Percentiles rank a stretch among this genome's conserved stretches.
phyloP scores from a whole-genome alignment of 371 early-diverging fungal species.

The Mortierella sp. region DNA sequence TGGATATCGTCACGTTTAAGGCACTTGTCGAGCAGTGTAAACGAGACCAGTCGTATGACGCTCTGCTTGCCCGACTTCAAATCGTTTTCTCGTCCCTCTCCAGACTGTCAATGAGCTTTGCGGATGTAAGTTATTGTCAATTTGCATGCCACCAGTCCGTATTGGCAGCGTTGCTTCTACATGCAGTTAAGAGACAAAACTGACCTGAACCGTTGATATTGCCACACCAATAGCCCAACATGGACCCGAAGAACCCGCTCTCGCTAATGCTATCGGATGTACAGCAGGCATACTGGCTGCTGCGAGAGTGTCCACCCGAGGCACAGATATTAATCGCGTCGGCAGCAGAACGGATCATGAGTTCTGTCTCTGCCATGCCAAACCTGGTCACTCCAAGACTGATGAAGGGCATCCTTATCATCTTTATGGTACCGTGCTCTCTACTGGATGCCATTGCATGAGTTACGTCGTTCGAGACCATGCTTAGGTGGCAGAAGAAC shows the following conservation, averaged over 20 bases:
- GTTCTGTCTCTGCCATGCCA: slow-evolving; percentile 47
- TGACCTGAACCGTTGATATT: neutral
- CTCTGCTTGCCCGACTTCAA: slow-evolving; percentile 39
- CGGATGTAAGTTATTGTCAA: slow-evolving; percentile 30
- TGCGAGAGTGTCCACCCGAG: slow-evolving; percentile 50
- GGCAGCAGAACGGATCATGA: slow-evolving; percentile 57
- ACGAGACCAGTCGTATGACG: slow-evolving; percentile 32
- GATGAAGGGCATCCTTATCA: slow-evolving; percentile 56
- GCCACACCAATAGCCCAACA: slow-evolving; percentile 23
- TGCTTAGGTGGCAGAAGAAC: too few relatives aligned
- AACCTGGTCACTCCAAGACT: slow-evolving; percentile 50
- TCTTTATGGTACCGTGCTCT: slow-evolving; percentile 48
- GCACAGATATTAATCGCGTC: slow-evolving; percentile 45
- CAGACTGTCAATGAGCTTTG: slow-evolving; percentile 52
- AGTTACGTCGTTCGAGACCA: neutral
- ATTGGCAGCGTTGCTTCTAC: neutral
- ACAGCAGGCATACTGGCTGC: slow-evolving; percentile 53
- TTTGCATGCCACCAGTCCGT: neutral
- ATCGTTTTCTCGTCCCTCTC: slow-evolving; percentile 54
- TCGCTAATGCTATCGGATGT: slow-evolving; percentile 51
- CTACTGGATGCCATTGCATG: neutral
- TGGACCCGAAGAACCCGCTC: slow-evolving; percentile 40
- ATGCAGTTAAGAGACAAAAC: neutral
- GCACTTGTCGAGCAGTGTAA: slow-evolving; percentile 45
- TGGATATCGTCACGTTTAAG: slow-evolving; percentile 43